phyloP scores from a whole-genome alignment of 2,329 filamentous ascomycete species.

The Cryphonectria carpinicola region DNA sequence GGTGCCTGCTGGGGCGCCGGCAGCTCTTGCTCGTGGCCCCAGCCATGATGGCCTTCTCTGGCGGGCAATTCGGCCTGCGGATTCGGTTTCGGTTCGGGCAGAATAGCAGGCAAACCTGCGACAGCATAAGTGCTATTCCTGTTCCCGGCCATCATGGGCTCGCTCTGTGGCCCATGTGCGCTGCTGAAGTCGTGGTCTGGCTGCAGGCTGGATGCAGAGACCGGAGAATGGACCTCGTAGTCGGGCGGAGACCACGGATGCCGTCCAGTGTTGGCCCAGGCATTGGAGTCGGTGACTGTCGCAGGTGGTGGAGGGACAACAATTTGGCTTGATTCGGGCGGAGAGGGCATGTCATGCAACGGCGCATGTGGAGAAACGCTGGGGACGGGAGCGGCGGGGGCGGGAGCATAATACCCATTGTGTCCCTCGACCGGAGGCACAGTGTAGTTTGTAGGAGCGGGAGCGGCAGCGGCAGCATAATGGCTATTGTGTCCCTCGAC shows the following conservation, averaged over 20 bases:
- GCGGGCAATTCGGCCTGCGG: conserved; percentile 28
- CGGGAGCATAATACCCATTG: conserved; percentile 14
- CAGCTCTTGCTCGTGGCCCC: conserved; percentile 26
- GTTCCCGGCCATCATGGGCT: background rate
- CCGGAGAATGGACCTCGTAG: conserved; percentile 22
- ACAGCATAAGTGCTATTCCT: conserved; percentile 8
- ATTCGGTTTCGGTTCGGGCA: conserved; percentile 22
- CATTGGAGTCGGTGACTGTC: conserved; percentile 8
- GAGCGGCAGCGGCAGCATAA: conserved; percentile 11
- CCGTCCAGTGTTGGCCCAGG: conserved; percentile 21
- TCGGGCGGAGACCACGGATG: conserved; percentile 29
- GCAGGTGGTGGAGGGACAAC: conserved; percentile 11
- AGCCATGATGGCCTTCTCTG: conserved; percentile 21
- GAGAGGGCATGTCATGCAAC: conserved; percentile 5
- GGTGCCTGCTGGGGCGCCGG: conserved; percentile 28
- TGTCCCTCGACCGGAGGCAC: conserved; percentile 12
- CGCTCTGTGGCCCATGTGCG: background rate
- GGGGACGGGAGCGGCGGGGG: conserved; percentile 10
- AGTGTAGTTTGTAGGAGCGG: conserved; percentile 14
- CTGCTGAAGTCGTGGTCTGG: conserved; percentile 20
- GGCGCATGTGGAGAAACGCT: background rate
- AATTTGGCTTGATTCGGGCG: conserved; percentile 7
- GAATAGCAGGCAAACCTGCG: conserved; percentile 24
- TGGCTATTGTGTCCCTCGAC: conserved; percentile 13
- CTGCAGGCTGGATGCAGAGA: conserved; percentile 24